Evolutionary conservation across 192 early-diverging fungal genomes (phyloP).

Genomic region (Coemansia sp.): DNA sequence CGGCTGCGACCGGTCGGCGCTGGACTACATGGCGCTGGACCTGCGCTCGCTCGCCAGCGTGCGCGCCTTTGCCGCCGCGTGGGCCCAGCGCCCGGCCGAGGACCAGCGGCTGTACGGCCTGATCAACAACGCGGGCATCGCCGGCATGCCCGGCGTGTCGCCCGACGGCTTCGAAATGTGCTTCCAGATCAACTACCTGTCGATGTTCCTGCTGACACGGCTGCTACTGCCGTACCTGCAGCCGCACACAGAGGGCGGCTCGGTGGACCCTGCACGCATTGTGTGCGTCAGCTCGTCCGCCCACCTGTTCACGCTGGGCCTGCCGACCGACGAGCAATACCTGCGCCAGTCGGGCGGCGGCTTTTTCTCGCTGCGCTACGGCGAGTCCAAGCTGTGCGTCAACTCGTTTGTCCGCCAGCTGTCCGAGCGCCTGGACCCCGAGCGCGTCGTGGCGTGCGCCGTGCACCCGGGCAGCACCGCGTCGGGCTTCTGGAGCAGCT

Average conservation of each 20-base stretch:
- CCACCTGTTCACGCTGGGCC: conserved; percentile 39
- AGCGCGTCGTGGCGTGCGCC: conserved; percentile 8
- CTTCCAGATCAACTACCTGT: conserved; percentile 51
- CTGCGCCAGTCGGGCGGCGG: conserved; percentile 27
- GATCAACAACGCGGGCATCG: conserved; percentile 49
- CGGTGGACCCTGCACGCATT: conserved; percentile 24
- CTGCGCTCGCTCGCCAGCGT: conserved; percentile 43
- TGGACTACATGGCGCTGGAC: conserved; percentile 44
- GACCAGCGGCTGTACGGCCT: conserved; percentile 18
- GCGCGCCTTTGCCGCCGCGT: conserved; percentile 14
- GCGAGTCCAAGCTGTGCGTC: conserved; percentile 46
- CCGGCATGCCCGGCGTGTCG: conserved; percentile 39
- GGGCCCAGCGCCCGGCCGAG: conserved; percentile 14
- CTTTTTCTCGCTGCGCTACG: conserved; percentile 47
- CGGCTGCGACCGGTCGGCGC: conserved; percentile 29
- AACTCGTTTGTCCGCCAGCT: conserved; percentile 41
- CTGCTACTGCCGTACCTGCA: conserved; percentile 27
- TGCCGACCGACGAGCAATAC: conserved; percentile 40
- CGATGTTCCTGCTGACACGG: conserved; percentile 46
- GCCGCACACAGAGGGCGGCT: not conserved
- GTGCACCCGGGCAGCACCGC: conserved; percentile 49
- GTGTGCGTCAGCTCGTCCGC: conserved; percentile 46
- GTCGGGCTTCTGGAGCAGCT: conserved; percentile 38
- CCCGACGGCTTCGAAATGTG: conserved; percentile 49
- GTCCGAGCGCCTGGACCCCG: conserved; percentile 9